A percentile compares a stretch with the other conserved stretches of the same genome.
Conservation (phyloP, 768 basidiomycete genomes). For the Suillus clintonianus region DNA sequence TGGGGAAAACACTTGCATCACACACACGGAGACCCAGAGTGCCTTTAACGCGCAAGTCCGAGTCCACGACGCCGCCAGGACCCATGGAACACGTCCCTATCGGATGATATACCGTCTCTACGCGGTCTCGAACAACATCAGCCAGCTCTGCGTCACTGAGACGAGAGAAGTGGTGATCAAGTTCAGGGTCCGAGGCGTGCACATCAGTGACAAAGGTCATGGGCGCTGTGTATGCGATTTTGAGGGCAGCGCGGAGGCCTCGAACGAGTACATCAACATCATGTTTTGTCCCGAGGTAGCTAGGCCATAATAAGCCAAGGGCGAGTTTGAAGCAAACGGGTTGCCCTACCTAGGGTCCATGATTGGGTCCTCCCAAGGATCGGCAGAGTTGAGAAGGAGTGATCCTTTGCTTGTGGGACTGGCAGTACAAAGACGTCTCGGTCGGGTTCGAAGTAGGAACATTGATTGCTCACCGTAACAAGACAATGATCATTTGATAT, state of each 20-base stretch:
- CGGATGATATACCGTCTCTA: conserved; percentile 48
- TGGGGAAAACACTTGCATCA: conserved; percentile 49
- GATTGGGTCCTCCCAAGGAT: conserved; percentile 43
- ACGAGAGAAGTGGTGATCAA: conserved; percentile 40
- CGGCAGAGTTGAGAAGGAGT: conserved; percentile 39
- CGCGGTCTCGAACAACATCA: conserved; percentile 31
- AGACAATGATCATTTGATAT: conserved; percentile 16
- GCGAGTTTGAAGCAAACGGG: conserved; percentile 15
- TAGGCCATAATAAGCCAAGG: conserved; percentile 15
- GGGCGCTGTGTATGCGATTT: conserved; percentile 41
- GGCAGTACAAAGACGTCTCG: neutral
- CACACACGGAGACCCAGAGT: conserved; percentile 43
- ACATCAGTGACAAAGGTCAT: conserved; percentile 38
- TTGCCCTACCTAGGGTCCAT: conserved; percentile 44
- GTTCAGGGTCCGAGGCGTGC: conserved; percentile 23
- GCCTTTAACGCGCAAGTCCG: conserved; percentile 45
- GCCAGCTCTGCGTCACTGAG: conserved; percentile 37
- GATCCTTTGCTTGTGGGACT: conserved; percentile 49
- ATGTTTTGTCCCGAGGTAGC: conserved; percentile 44
- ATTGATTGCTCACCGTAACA: conserved; percentile 25
- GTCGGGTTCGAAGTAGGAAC: neutral
- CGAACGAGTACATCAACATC: conserved; percentile 43
- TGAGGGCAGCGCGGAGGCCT: conserved; percentile 39
- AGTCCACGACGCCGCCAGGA: conserved; percentile 41
- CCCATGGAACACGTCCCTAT: conserved; percentile 39